Conservation (phyloP, 192 early-diverging fungal species). For the Rhizoclosmatium sp. region DNA sequence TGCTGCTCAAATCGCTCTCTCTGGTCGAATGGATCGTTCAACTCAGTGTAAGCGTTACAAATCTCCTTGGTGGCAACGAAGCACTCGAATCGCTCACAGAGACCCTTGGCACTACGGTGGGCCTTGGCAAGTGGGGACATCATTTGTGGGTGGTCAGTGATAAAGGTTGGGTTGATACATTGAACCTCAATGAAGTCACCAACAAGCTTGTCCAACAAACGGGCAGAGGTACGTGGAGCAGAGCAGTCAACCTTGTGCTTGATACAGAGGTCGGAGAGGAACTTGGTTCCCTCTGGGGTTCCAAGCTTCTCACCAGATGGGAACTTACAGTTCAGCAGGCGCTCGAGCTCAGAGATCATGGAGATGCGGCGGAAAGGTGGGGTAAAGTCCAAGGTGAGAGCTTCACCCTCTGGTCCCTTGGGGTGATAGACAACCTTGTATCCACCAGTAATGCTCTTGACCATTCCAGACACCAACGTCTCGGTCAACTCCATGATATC, state of each 20-base stretch:
- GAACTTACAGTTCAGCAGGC: conserved; percentile 90
- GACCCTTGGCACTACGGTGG: conserved; percentile 85
- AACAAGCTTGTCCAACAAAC: conserved; percentile 91
- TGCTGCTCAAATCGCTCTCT: conserved; percentile 98
- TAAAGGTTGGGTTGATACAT: conserved; percentile 87
- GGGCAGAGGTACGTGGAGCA: conserved; percentile 90
- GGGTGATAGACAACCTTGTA: conserved; percentile 97
- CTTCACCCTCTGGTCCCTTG: conserved; percentile 78
- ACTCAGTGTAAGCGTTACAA: conserved; percentile 99
- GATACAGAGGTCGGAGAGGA: conserved; percentile 89
- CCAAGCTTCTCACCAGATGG: conserved; percentile 85
- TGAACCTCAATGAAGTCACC: conserved; percentile 60
- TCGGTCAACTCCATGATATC: conserved; percentile 98
- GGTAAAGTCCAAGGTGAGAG: conserved; percentile 92
- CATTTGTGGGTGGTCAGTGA: conserved; percentile 96
- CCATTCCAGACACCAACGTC: conserved; percentile 85
- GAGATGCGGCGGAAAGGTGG: conserved; percentile 93
- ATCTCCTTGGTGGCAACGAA: conserved; percentile 99
- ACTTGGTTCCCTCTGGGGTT: conserved; percentile 83
- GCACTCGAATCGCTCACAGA: conserved; percentile 98
- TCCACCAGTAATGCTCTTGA: conserved; percentile 87
- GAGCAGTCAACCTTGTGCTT: conserved; percentile 97
- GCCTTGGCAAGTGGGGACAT: conserved; percentile 99
- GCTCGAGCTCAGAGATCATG: conserved; percentile 94
- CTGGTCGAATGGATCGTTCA: conserved; percentile 99